Conservation (phyloP, 2,329 filamentous ascomycete species). For the Ambrosiella cleistominuta region DNA sequence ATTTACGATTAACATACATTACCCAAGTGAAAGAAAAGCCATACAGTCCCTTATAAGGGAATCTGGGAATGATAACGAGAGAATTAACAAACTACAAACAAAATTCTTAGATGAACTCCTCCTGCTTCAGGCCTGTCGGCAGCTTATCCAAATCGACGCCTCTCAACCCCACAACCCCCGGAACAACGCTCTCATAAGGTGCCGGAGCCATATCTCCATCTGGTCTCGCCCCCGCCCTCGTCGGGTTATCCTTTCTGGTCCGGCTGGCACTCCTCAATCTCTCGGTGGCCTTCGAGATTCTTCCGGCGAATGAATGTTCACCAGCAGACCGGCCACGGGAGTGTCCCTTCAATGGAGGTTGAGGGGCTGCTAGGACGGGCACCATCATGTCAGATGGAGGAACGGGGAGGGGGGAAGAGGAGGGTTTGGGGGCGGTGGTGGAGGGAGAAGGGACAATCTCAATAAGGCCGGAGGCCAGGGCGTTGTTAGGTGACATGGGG, state of each 20-base stretch:
- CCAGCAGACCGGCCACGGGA: slow-evolving; percentile 38
- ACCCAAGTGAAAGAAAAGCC: no score
- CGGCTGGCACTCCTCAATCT: slow-evolving; percentile 43
- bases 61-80: no score
- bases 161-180: slow-evolving; percentile 2
- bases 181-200: slow-evolving; percentile 26
- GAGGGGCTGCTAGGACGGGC: slow-evolving; percentile 28
- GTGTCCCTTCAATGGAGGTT: slow-evolving; percentile 30
- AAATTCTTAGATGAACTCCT: slow-evolving; percentile 36
- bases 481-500: slow-evolving; percentile 24
- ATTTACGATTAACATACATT: no score
- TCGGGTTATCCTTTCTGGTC: slow-evolving; percentile 29
- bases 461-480: slow-evolving; percentile 37
- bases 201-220: slow-evolving; percentile 19
- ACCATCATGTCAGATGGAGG: slow-evolving; percentile 27
- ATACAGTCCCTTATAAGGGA: no score
- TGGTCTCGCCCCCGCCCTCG: slow-evolving; percentile 16
- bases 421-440: slow-evolving; percentile 13
- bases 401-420: slow-evolving; percentile 17
- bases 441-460: slow-evolving; percentile 51
- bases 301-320: slow-evolving; percentile 31
- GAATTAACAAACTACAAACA: neutral
- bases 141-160: slow-evolving; percentile 20
- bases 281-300: slow-evolving; percentile 40
- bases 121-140: slow-evolving; percentile 34